Percentiles rank a stretch among this genome's conserved stretches.
Evolutionary conservation across 1,284 basidiomycete genomes (phyloP).

Genomic region (Golubevia pallescens): DNA sequence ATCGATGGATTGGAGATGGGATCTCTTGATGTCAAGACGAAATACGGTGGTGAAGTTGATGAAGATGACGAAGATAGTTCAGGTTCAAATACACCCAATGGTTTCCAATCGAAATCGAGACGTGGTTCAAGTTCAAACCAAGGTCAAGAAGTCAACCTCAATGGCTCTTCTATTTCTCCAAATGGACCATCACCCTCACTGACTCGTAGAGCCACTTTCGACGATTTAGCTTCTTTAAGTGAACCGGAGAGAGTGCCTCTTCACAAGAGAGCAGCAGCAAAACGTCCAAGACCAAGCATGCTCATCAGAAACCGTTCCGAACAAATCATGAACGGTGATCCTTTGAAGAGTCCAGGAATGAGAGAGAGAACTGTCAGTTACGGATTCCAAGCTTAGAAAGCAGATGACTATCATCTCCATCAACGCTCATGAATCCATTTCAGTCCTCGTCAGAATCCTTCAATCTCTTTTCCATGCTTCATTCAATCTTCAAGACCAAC

Average conservation of each 20-base stretch:
- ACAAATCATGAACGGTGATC: background rate
- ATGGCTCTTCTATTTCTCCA: background rate
- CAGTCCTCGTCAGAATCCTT: no score
- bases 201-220: background rate
- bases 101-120: background rate
- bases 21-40: background rate
- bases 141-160: background rate
- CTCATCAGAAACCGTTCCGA: background rate
- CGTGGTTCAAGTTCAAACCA: background rate
- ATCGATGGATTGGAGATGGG: background rate
- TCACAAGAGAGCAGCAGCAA: background rate
- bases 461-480: no score
- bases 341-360: background rate
- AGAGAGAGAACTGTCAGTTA: background rate
- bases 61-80: background rate
- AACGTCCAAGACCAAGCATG: background rate
- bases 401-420: no score
- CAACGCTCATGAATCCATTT: no score
- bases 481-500: no score
- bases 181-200: background rate
- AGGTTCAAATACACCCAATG: no score
- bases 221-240: background rate
- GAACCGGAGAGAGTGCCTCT: background rate
- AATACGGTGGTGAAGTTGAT: background rate
- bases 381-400: background rate